These are phyloP conservation scores for Fraxinus xanthoxyloides DNA, from an alignment of 305 asterid genomes.

Conservation along the genomic window DNA sequence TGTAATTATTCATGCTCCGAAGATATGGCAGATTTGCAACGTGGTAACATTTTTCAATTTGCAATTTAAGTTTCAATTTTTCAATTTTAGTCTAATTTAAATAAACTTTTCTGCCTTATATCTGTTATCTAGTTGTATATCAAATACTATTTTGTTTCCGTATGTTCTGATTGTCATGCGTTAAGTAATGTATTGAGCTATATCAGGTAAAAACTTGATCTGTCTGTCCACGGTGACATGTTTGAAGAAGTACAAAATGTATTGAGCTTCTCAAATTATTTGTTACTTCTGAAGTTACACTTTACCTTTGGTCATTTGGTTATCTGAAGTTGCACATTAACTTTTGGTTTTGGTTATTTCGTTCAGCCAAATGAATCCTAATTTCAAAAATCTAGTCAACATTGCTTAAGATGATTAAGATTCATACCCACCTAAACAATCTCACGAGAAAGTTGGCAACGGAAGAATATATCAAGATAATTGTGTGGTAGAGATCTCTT, in stretches of 20 bases:
- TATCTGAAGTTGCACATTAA: neutral
- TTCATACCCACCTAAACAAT: neutral
- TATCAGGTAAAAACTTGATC: neutral
- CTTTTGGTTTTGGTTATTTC: neutral
- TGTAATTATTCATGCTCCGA: slow-evolving; percentile 18
- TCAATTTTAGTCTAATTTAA: neutral
- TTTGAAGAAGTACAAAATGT: neutral
- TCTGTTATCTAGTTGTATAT: neutral
- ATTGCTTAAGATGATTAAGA: neutral
- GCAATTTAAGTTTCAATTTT: slow-evolving; percentile 5
- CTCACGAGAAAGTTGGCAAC: neutral
- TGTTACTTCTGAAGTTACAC: neutral
- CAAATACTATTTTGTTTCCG: neutral
- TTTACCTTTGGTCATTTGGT: neutral
- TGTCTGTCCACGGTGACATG: neutral
- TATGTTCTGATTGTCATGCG: neutral
- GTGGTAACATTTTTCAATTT: slow-evolving; percentile 21
- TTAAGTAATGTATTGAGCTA: slow-evolving; percentile 1
- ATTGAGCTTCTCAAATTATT: neutral
- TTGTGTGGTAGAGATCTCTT: neutral
- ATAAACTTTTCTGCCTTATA: neutral
- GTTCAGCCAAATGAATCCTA: neutral
- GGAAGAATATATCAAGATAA: neutral
- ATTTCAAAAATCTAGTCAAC: neutral
- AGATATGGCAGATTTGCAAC: slow-evolving; percentile 26